Base-by-base conservation (phyloP, 2,329 filamentous ascomycete species). In the Esteya vermicola region DNA sequence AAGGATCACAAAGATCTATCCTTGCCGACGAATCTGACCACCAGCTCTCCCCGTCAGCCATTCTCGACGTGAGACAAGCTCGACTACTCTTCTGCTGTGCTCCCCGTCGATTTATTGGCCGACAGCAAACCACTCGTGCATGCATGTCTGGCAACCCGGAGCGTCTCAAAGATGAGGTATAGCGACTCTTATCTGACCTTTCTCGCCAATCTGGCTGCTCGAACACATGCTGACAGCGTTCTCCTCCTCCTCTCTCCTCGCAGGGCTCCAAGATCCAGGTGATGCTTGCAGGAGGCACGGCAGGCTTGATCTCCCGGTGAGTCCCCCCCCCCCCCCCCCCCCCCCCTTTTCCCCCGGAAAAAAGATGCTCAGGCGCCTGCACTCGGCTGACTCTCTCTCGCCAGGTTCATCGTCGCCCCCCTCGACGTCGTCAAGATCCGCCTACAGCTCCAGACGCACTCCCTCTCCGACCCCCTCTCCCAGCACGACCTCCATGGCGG, bases 401-500 rank as follows among this genome's bases (percentile, higher is more conserved):
- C 8, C 50, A 86, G 84, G 57, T 96, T 98, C 67, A 75, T 91
- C 54, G 81, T 96, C 56, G 85, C 91, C 16, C 91, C 91, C 39
- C 81, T 98, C 49, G 91, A 98, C 60, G 91, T 98, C 47, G 78
- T 96, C 63, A 96, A 98, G 67, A 98, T 98, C 62, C 84, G 91
- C 35, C 78, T 96, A 34, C 91, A 98, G 58, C 77, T 98, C 16
- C 91, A 96, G 60, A 75, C 83, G 33, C 82, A 93, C 63, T 86
- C 85, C 36, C 73, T 84, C 44, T 81, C 80, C 51, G 81, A 89
- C 53, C 81, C 85, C 3, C 60, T 77, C 9, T 70, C 75, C 34
- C 67, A 74, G 47, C 63, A 63, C 47, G 47, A 62, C 44, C 56
- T 65, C 12, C 59, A 56, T 39, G 65, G 64, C 48, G 61, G 65